phyloP scores from a whole-genome alignment of 1,284 basidiomycete genomes.

The Heterobasidion occidentale region DNA sequence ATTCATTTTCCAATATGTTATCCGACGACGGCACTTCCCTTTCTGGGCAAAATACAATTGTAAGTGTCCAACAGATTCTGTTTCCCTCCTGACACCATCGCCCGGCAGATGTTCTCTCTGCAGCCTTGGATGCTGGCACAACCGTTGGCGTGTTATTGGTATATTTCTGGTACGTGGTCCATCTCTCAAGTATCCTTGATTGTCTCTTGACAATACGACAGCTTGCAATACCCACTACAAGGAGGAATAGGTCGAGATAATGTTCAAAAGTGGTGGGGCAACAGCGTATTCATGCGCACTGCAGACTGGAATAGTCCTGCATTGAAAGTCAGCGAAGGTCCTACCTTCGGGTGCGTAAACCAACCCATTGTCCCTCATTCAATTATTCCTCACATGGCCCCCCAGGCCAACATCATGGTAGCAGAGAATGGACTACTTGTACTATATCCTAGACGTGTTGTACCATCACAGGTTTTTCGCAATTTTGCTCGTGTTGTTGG shows the following conservation, averaged over 20 bases:
- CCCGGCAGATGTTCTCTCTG: slow-evolving; percentile 3
- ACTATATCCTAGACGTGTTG: neutral
- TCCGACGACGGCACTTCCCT: slow-evolving; percentile 38
- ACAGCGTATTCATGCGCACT: slow-evolving; percentile 40
- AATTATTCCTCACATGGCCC: neutral
- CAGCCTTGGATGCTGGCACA: slow-evolving; percentile 4
- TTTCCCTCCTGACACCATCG: neutral
- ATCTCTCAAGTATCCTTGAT: neutral
- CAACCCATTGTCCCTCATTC: neutral
- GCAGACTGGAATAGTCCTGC: slow-evolving; percentile 23
- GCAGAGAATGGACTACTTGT: neutral
- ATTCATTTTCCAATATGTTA: slow-evolving; percentile 48
- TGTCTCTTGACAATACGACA: slow-evolving; percentile 1
- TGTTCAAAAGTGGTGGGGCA: slow-evolving; percentile 68
- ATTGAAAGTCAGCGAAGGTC: neutral
- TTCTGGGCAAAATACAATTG: slow-evolving; percentile 56
- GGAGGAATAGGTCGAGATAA: slow-evolving; percentile 49
- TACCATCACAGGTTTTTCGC: neutral
- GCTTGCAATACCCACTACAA: slow-evolving; percentile 55
- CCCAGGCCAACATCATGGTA: slow-evolving; percentile 1
- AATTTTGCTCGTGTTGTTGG: neutral
- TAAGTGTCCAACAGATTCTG: neutral
- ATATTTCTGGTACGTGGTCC: slow-evolving; percentile 39
- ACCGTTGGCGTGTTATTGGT: slow-evolving; percentile 22
- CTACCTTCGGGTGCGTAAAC: neutral